phyloP scores from a whole-genome alignment of 306 rosid genomes.

The Datisca glomerata region DNA sequence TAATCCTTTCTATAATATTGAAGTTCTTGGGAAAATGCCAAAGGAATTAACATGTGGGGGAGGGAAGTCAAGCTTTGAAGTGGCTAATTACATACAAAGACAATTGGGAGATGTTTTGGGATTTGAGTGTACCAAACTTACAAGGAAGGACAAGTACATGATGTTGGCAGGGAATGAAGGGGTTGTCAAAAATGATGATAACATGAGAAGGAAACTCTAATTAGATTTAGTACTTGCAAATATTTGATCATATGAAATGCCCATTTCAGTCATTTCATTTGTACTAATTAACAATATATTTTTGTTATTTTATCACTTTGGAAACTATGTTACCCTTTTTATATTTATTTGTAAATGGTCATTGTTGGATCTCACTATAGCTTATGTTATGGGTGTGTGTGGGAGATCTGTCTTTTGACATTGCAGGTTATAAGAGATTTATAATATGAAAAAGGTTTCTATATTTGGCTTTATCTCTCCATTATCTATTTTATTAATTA shows the following conservation, averaged over 20 bases:
- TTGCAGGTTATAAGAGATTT: too few species aligned
- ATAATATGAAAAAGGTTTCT: too few species aligned
- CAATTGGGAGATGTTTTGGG: constrained; percentile 63
- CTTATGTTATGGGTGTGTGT: too few species aligned
- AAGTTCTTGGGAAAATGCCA: constrained; percentile 55
- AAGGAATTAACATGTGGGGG: constrained; percentile 48
- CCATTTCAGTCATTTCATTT: too few species aligned
- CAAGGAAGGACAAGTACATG: constrained; percentile 83
- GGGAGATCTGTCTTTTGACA: too few species aligned
- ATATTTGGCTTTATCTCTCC: too few species aligned
- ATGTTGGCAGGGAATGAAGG: constrained; percentile 97
- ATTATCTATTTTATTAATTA: too few species aligned
- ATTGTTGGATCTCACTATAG: neutral
- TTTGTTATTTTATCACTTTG: neutral
- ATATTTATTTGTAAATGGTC: neutral
- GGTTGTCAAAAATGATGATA: constrained; percentile 25
- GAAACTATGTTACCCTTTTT: neutral
- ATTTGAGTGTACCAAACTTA: constrained; percentile 66
- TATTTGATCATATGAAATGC: too few species aligned
- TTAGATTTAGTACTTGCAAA: neutral
- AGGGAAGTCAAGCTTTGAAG: constrained; percentile 59
- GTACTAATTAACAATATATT: neutral
- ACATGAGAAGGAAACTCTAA: constrained; percentile 6
- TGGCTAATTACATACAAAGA: constrained; percentile 69
- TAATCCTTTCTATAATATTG: constrained; percentile 40